Percentiles rank a stretch among this genome's conserved stretches.
Conservation (phyloP, 2,329 filamentous ascomycete genomes). For the Aspergillus fumigatus region DNA sequence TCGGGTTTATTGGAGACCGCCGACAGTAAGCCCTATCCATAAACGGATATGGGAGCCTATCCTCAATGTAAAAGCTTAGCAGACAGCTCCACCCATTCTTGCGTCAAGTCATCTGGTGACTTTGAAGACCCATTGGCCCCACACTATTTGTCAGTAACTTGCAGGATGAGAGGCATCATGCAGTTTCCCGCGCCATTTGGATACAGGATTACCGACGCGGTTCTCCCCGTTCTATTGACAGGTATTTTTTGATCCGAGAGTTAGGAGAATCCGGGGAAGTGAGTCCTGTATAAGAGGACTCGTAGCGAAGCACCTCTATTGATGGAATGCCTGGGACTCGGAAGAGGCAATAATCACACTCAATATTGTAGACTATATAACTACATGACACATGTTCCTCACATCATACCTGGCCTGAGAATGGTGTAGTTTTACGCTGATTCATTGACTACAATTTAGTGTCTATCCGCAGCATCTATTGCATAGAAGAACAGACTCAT, state of each 20-base stretch:
- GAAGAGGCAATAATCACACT: not conserved
- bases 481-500: constrained; percentile 1
- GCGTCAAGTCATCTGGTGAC: not conserved
- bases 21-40: not conserved
- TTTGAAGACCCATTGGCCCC: not conserved
- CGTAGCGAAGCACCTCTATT: too few species aligned
- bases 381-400: too few species aligned
- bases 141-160: not conserved
- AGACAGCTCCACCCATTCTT: not conserved
- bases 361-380: not conserved
- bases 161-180: not conserved
- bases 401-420: not conserved
- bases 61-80: not conserved
- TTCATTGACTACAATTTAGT: not conserved
- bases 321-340: not conserved
- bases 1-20: not conserved
- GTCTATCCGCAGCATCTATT: not conserved
- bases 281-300: not conserved
- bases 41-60: not conserved
- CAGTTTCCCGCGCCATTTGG: not conserved
- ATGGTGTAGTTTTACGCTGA: not conserved
- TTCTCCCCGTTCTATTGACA: not conserved
- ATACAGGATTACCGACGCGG: not conserved
- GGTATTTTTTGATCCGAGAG: too few species aligned
- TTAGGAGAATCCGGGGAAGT: not conserved